Evolutionary conservation across 805 yeast species (phyloP).

Genomic region (Saccharomycopsis sp.): DNA sequence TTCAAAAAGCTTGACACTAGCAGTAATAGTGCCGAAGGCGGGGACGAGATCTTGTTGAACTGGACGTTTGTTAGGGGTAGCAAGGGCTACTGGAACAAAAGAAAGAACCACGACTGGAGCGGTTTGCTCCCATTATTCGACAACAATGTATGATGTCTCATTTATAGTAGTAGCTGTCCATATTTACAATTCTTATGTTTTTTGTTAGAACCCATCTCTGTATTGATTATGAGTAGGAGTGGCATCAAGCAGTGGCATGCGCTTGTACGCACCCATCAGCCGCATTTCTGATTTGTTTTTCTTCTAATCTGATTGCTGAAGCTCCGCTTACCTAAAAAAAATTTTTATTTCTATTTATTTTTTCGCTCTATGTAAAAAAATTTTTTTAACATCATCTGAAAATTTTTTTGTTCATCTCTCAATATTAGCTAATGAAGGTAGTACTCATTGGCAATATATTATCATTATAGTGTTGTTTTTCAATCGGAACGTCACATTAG

Average conservation of each 20-base stretch:
- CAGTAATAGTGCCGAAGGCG: conserved; percentile 29
- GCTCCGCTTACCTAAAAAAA: no score
- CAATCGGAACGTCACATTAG: no score
- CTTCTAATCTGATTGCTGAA: not conserved
- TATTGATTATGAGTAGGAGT: no score
- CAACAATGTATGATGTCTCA: not conserved
- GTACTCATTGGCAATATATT: no score
- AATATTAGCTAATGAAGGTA: no score
- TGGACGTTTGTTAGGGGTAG: conserved; percentile 45
- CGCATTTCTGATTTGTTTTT: not conserved
- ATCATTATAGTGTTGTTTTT: no score
- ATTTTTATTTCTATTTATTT: no score
- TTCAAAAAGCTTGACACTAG: conserved; percentile 44
- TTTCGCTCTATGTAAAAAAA: no score
- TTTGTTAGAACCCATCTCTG: no score
- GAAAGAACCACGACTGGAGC: conserved; percentile 44
- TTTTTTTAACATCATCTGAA: not conserved
- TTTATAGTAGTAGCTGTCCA: no score
- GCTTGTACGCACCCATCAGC: not conserved
- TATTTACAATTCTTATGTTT: no score
- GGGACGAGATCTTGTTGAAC: conserved; percentile 27
- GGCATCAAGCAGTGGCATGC: not conserved
- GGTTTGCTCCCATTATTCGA: conserved; percentile 40
- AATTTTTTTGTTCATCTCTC: not conserved
- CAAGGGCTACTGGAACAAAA: conserved; percentile 50